A percentile compares a stretch with the other conserved stretches of the same genome.
Conservation (phyloP, 352 stramenopile genomes). For the Phytophthora pseudosyringae region DNA sequence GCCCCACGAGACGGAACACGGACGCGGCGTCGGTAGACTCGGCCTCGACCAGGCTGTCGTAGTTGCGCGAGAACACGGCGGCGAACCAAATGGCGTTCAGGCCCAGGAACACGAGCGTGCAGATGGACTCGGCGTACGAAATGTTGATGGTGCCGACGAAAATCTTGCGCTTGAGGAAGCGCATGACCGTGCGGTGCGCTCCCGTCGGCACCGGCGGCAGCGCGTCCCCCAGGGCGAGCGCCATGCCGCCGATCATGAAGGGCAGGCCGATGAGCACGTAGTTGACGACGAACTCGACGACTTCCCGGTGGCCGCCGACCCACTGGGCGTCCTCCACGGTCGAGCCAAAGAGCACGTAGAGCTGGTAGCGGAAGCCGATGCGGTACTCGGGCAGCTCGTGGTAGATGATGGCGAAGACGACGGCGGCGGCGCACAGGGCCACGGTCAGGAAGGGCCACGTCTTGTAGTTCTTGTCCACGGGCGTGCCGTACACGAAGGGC, state of each 20-base stretch:
- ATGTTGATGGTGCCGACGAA: constrained; percentile 73
- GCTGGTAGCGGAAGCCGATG: constrained; percentile 59
- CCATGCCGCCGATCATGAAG: constrained; percentile 77
- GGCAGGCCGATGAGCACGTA: constrained; percentile 76
- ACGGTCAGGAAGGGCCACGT: constrained; percentile 78
- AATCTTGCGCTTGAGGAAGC: constrained; percentile 86
- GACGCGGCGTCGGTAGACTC: constrained; percentile 50
- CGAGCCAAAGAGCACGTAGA: constrained; percentile 72
- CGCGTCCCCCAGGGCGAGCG: constrained; percentile 66
- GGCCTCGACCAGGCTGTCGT: constrained; percentile 51
- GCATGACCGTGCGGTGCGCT: constrained; percentile 72
- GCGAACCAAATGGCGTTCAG: constrained; percentile 86
- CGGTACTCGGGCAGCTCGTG: constrained; percentile 79
- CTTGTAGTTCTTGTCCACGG: constrained; percentile 85
- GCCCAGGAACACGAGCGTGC: constrained; percentile 72
- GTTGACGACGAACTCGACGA: constrained; percentile 78
- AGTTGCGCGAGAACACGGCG: constrained; percentile 79
- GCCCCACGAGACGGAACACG: constrained; percentile 60
- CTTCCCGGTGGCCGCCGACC: constrained; percentile 77
- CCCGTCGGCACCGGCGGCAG: constrained; percentile 74
- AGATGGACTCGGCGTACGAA: constrained; percentile 81
- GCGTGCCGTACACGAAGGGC: constrained; percentile 80
- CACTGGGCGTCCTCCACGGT: constrained; percentile 54
- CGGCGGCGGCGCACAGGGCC: constrained; percentile 47
- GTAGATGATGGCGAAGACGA: constrained; percentile 75